These are phyloP conservation scores for Pyricularia pennisetigena DNA, from an alignment of 2,329 filamentous ascomycete genomes.

Conservation along the genomic window DNA sequence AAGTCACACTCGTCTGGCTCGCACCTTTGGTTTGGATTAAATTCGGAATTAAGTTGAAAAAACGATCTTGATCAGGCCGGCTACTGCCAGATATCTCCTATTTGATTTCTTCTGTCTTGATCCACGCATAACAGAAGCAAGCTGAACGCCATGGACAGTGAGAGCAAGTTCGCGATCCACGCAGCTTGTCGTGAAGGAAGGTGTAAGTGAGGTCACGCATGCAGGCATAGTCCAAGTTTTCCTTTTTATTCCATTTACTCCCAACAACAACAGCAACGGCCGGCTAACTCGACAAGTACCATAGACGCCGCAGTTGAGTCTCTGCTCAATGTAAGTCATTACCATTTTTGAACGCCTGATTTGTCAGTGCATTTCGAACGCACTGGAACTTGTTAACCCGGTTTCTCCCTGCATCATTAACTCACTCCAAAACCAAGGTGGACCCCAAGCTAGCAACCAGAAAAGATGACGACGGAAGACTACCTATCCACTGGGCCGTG, in stretches of 20 bases:
- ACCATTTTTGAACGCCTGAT: not conserved
- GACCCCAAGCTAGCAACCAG: slow-evolving; percentile 66
- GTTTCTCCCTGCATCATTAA: not conserved
- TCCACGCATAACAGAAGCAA: not conserved
- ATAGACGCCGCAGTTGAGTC: slow-evolving; percentile 64
- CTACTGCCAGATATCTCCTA: not conserved
- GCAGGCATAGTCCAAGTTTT: not conserved
- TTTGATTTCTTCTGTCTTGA: not conserved
- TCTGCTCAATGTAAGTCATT: slow-evolving; percentile 52
- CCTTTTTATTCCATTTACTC: not conserved
- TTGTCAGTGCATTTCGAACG: too few species aligned
- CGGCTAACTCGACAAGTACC: not conserved
- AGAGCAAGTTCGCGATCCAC: slow-evolving; percentile 71
- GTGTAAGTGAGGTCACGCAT: slow-evolving; percentile 39
- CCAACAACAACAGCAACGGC: not conserved
- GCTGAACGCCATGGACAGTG: slow-evolving; percentile 18
- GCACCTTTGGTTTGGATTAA: not conserved
- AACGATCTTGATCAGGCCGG: not conserved
- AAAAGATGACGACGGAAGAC: slow-evolving; percentile 77
- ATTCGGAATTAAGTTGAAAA: not conserved
- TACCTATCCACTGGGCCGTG: slow-evolving; percentile 89
- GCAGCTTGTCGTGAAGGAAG: slow-evolving; percentile 78
- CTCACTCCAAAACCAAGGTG: slow-evolving; percentile 36
- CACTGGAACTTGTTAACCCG: not conserved
- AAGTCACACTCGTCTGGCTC: not conserved